Percentiles rank a stretch among this genome's conserved stretches.
phyloP scores from a whole-genome alignment of 2,329 filamentous ascomycete genomes.

The Cladorrhinum sp. region DNA sequence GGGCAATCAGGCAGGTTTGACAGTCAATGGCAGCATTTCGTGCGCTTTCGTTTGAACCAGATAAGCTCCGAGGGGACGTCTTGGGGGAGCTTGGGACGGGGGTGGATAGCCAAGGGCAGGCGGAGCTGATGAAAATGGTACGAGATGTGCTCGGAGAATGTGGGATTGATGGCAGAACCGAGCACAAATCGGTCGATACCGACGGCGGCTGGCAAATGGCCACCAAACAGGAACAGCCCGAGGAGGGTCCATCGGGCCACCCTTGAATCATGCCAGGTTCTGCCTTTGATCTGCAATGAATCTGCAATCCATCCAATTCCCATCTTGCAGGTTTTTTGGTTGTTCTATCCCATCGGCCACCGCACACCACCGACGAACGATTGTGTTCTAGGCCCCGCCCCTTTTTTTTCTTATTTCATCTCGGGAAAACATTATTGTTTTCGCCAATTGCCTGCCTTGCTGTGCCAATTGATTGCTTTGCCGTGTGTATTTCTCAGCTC shows the following conservation, averaged over 20 bases:
- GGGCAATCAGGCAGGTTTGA: conserved; percentile 15
- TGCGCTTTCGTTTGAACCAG: conserved; percentile 7
- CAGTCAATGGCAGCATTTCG: not conserved
- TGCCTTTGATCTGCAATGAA: not conserved
- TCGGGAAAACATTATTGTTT: too few relatives aligned
- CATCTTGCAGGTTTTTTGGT: not conserved
- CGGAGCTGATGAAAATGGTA: conserved; percentile 32
- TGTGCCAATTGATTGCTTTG: not conserved
- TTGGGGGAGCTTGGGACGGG: conserved; percentile 3
- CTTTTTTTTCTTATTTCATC: not conserved
- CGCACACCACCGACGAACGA: not conserved
- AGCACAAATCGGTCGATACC: conserved; percentile 32
- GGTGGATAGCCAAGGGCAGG: conserved; percentile 12
- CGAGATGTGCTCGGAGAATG: conserved; percentile 28
- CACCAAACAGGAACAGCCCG: conserved; percentile 14
- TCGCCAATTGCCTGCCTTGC: not conserved
- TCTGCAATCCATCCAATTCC: not conserved
- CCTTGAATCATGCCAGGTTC: conserved; percentile 25
- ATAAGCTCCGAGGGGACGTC: conserved; percentile 18
- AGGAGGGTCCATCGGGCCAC: conserved; percentile 25
- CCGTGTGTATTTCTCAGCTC: not conserved
- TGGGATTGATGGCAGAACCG: conserved; percentile 26
- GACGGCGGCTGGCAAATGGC: conserved; percentile 25
- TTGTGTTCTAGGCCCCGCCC: not conserved
- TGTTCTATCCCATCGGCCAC: not conserved